These are phyloP conservation scores for Coccinonectria pachysandricola DNA, from an alignment of 2,329 filamentous ascomycete genomes.

Conservation along the genomic window DNA sequence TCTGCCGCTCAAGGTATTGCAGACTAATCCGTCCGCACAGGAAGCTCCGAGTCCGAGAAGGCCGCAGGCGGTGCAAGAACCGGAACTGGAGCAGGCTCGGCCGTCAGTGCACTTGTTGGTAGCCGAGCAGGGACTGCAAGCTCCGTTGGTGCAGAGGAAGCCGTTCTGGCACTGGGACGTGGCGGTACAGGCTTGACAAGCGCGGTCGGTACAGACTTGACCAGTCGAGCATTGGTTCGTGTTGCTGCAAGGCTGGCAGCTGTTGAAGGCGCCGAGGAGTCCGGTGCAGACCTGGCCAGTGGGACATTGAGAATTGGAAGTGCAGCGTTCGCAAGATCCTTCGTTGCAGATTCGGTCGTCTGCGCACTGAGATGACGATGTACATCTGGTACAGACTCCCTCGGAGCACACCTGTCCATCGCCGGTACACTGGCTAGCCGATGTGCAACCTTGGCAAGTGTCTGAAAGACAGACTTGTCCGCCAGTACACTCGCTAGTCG, in stretches of 20 bases:
- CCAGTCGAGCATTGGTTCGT: constrained; percentile 1
- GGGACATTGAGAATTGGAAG: constrained; percentile 4
- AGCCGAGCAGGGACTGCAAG: constrained; percentile 1
- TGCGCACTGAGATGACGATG: constrained; percentile 2
- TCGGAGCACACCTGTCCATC: not conserved
- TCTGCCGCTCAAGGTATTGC: not conserved
- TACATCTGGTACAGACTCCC: not conserved
- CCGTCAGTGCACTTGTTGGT: constrained; percentile 3
- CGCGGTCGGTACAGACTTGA: constrained; percentile 3
- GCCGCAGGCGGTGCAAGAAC: constrained; percentile 3
- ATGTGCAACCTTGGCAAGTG: not conserved
- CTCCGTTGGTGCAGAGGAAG: constrained; percentile 3
- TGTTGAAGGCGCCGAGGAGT: constrained; percentile 1
- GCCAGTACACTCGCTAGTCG: too few relatives aligned
- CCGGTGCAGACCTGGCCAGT: constrained; percentile 6
- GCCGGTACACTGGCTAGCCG: not conserved
- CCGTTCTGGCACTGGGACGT: constrained; percentile 2
- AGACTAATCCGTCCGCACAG: not conserved
- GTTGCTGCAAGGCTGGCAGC: constrained; percentile 1
- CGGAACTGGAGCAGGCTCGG: constrained; percentile 3
- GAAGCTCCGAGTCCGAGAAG: constrained; percentile 1
- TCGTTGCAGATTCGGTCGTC: constrained; percentile 3
- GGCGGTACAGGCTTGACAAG: constrained; percentile 3
- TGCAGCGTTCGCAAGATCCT: constrained; percentile 5
- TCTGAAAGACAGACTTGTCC: not conserved